These are phyloP conservation scores for Aspergillus fructus DNA, from an alignment of 2,329 filamentous ascomycete genomes.

Conservation along the genomic window DNA sequence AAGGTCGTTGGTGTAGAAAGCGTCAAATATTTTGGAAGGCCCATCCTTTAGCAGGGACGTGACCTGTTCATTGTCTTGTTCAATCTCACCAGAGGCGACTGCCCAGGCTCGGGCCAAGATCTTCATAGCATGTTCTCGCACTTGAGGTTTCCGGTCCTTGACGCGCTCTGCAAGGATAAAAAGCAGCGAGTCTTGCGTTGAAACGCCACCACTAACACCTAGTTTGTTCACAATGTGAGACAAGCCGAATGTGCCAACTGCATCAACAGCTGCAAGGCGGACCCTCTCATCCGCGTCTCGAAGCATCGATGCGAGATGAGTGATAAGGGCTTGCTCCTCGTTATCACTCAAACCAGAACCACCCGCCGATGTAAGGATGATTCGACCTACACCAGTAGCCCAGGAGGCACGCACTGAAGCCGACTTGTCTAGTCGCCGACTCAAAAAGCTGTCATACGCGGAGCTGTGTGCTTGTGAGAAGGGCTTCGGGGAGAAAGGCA, in stretches of 20 bases:
- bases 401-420: constrained; percentile 79
- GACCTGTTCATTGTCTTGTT: constrained; percentile 75
- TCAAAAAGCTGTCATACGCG: constrained; percentile 81
- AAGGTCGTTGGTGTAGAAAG: constrained; percentile 83
- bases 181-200: constrained; percentile 74
- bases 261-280: constrained; percentile 81
- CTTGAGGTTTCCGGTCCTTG: constrained; percentile 77
- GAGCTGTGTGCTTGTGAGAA: constrained; percentile 79
- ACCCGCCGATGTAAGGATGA: constrained; percentile 86
- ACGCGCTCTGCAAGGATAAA: constrained; percentile 81
- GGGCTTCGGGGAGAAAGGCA: constrained; percentile 81
- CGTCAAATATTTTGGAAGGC: constrained; percentile 80
- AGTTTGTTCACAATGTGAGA: constrained; percentile 79
- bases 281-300: constrained; percentile 90
- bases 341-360: constrained; percentile 82
- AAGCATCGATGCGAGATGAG: constrained; percentile 74
- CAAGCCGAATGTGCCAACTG: constrained; percentile 77
- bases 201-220: constrained; percentile 71
- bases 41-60: constrained; percentile 74
- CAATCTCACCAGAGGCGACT: constrained; percentile 84
- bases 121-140: constrained; percentile 84
- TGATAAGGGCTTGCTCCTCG: constrained; percentile 75
- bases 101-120: constrained; percentile 86
- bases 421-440: constrained; percentile 83
- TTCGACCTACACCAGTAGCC: constrained; percentile 79